Percentiles rank a stretch among this genome's conserved stretches.
Conservation (phyloP, 805 yeast genomes). For the Scheffersomyces lignosus region DNA sequence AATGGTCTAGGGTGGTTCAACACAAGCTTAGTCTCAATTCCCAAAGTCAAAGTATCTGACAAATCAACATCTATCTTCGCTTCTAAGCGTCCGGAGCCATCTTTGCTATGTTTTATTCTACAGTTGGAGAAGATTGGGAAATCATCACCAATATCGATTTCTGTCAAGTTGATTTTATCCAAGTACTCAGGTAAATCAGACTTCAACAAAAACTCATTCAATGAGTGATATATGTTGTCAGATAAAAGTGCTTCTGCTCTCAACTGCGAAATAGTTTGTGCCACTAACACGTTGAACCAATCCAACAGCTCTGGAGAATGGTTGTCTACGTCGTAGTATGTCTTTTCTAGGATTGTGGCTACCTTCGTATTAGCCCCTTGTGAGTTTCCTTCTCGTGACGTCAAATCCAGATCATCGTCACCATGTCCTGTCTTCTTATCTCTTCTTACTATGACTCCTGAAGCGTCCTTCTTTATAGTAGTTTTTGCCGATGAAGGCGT, state of each 20-base stretch:
- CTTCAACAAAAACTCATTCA: conserved; percentile 63
- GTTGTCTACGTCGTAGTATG: conserved; percentile 85
- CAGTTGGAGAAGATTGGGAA: conserved; percentile 95
- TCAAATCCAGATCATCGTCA: conserved; percentile 11
- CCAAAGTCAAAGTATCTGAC: conserved; percentile 82
- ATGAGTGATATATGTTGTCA: conserved; percentile 79
- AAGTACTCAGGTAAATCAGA: conserved; percentile 77
- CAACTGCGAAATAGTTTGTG: conserved; percentile 84
- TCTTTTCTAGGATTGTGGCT: conserved; percentile 73
- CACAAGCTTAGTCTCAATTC: conserved; percentile 75
- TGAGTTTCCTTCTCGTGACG: background rate
- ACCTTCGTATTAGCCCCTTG: conserved; percentile 16
- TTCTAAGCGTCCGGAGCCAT: conserved; percentile 57
- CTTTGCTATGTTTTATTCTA: conserved; percentile 64
- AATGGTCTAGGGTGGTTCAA: conserved; percentile 81
- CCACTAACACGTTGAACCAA: conserved; percentile 94
- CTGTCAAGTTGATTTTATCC: conserved; percentile 76
- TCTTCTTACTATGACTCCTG: conserved; percentile 34
- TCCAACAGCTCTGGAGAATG: conserved; percentile 91
- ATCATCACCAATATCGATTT: conserved; percentile 90
- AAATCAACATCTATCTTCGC: conserved; percentile 91
- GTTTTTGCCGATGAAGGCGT: conserved; percentile 38
- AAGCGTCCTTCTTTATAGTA: conserved; percentile 24
- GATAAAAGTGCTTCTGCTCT: conserved; percentile 85
- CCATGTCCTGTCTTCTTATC: conserved; percentile 25